Conservation (phyloP, 257 asterid species). For the Scutellaria baicalensis region DNA sequence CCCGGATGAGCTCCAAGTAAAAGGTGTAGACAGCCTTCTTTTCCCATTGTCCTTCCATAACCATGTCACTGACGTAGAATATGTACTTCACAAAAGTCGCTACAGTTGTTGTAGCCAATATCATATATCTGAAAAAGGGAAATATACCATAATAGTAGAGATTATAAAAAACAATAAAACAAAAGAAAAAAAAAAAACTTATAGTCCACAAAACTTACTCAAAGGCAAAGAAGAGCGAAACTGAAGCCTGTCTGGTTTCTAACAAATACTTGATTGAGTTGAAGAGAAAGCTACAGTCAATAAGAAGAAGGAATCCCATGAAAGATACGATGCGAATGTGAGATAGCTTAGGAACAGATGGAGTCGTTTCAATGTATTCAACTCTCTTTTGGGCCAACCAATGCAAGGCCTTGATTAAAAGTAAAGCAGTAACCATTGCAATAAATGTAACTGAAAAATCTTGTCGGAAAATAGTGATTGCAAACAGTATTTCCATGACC, state of each 20-base stretch:
- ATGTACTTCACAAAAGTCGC: slow-evolving; percentile 76
- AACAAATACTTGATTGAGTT: slow-evolving; percentile 51
- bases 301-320: slow-evolving; percentile 76
- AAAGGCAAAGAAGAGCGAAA: slow-evolving; percentile 83
- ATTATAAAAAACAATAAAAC: background rate
- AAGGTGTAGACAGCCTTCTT: slow-evolving; percentile 91
- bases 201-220: slow-evolving; percentile 52
- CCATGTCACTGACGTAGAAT: slow-evolving; percentile 83
- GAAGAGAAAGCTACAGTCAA: slow-evolving; percentile 63
- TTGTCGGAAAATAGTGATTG: slow-evolving; percentile 91
- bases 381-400: slow-evolving; percentile 99
- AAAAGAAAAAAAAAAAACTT: background rate
- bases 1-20: slow-evolving; percentile 83
- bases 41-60: slow-evolving; percentile 99
- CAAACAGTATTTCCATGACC: slow-evolving; percentile 93
- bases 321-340: slow-evolving; percentile 82
- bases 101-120: slow-evolving; percentile 84
- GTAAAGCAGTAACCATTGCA: slow-evolving; percentile 79
- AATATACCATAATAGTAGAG: background rate
- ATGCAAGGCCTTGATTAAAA: slow-evolving; percentile 90
- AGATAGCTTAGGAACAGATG: slow-evolving; percentile 65
- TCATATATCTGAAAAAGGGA: slow-evolving; percentile 66
- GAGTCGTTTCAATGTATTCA: slow-evolving; percentile 94
- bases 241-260: slow-evolving; percentile 80
- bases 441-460: slow-evolving; percentile 83